Conservation (phyloP, 1,284 basidiomycete species). For the Sporisorium scitamineum region DNA sequence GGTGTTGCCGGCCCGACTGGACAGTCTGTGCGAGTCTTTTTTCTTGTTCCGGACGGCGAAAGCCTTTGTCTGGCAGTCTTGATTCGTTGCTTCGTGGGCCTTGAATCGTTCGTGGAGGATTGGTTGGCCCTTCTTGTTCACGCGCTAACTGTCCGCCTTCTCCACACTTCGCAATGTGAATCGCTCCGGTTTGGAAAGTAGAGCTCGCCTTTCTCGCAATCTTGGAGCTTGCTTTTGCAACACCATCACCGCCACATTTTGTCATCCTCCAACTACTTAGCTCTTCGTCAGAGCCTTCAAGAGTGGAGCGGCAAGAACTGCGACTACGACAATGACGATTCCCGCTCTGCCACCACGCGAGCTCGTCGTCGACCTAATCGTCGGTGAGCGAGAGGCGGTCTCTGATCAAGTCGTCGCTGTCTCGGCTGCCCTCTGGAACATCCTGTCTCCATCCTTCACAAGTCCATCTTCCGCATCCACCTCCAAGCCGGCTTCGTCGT, state of each 20-base stretch:
- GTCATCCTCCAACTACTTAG: background rate
- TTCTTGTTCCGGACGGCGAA: conserved; percentile 4
- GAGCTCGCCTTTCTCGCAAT: background rate
- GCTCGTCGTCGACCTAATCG: conserved; percentile 32
- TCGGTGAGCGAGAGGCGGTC: conserved; percentile 32
- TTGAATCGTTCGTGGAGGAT: background rate
- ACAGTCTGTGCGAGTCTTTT: background rate
- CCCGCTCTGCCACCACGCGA: conserved; percentile 14
- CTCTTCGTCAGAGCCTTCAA: background rate
- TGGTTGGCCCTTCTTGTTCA: background rate
- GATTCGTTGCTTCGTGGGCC: background rate
- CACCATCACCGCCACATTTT: background rate
- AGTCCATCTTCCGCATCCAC: conserved; percentile 1
- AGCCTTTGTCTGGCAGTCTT: background rate
- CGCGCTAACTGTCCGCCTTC: conserved; percentile 18
- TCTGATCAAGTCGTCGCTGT: conserved; percentile 33
- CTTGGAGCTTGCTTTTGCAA: too few species aligned
- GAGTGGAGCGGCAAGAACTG: background rate
- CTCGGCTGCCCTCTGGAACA: conserved; percentile 27
- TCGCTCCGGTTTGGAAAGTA: background rate
- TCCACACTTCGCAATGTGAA: conserved; percentile 26
- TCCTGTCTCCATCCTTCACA: conserved; percentile 1
- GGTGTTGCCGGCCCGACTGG: background rate
- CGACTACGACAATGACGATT: conserved; percentile 25
- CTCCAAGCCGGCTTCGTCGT: background rate